These are phyloP conservation scores for Phytopythium ostracodes DNA, from an alignment of 352 stramenopile genomes.

Conservation along the genomic window DNA sequence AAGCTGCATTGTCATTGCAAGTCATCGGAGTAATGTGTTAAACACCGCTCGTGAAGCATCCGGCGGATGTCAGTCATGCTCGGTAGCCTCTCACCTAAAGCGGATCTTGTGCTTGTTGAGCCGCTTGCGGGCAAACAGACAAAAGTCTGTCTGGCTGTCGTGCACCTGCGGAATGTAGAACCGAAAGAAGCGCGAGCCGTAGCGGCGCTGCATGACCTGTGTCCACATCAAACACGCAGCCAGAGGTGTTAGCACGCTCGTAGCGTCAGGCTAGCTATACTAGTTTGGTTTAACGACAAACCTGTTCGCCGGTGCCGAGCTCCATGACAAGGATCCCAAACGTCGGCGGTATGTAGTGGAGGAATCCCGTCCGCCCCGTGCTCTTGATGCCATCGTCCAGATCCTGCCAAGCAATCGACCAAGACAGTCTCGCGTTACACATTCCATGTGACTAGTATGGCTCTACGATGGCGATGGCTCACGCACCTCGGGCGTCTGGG, in stretches of 20 bases:
- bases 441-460: not conserved
- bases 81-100: conserved; percentile 39
- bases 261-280: not conserved
- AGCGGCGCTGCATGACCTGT: conserved; percentile 41
- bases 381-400: conserved; percentile 28
- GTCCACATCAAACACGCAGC: not conserved
- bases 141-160: conserved; percentile 67
- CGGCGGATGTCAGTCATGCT: too few species aligned
- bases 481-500: conserved; percentile 15
- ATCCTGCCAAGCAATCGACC: conserved; percentile 14
- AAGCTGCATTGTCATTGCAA: conserved; percentile 23
- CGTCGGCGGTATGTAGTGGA: conserved; percentile 51
- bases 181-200: conserved; percentile 66
- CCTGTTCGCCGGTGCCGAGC: conserved; percentile 35
- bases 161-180: conserved; percentile 77
- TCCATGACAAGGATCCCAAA: conserved; percentile 75
- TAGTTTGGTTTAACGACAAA: too few species aligned
- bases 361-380: conserved; percentile 47
- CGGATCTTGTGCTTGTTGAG: conserved; percentile 74
- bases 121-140: conserved; percentile 68
- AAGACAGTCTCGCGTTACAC: not conserved
- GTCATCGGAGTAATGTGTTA: not conserved
- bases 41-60: not conserved
- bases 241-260: not conserved
- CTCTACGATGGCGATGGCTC: not conserved